A percentile compares a stretch with the other conserved stretches of the same genome.
These are phyloP conservation scores for Gossypium aridum DNA, from an alignment of 441 rosid genomes.

Conservation along the genomic window DNA sequence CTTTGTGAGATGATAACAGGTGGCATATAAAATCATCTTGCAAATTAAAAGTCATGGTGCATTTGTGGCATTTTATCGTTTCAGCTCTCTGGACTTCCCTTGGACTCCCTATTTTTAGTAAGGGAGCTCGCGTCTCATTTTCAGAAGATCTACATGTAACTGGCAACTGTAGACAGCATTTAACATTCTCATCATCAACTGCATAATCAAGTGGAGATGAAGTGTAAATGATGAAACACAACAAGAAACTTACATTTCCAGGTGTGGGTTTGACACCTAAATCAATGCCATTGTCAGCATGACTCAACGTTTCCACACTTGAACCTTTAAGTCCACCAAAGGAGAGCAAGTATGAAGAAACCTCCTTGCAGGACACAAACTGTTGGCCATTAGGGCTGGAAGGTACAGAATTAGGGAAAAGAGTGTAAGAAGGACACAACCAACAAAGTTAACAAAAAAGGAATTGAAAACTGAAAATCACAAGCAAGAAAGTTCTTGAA, in stretches of 20 bases:
- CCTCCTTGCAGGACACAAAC: constrained; percentile 53
- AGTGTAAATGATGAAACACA: neutral
- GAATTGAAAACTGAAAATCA: neutral
- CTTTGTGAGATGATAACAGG: constrained; percentile 27
- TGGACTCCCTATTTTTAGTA: constrained; percentile 11
- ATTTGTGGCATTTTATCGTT: constrained; percentile 26
- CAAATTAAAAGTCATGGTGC: constrained; percentile 23
- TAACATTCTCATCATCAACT: constrained; percentile 21
- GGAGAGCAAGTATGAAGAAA: constrained; percentile 33
- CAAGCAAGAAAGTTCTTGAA: neutral
- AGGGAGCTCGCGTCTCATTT: constrained; percentile 16
- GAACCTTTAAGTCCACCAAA: constrained; percentile 21
- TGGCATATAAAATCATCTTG: constrained; percentile 27
- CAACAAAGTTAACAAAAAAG: neutral
- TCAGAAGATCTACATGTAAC: constrained; percentile 20
- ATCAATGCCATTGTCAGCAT: constrained; percentile 11
- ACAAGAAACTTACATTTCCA: constrained; percentile 22
- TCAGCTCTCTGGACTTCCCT: constrained; percentile 13
- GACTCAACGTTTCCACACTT: constrained; percentile 17
- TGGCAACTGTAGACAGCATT: constrained; percentile 22
- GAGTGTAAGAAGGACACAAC: constrained; percentile 7
- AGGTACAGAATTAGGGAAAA: constrained; percentile 15
- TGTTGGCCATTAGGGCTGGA: constrained; percentile 50
- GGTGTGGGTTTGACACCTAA: constrained; percentile 12
- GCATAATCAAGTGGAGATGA: constrained; percentile 4